Evolutionary conservation across 257 asterid genomes (phyloP).

Genomic region (Jacaranda copaia): DNA sequence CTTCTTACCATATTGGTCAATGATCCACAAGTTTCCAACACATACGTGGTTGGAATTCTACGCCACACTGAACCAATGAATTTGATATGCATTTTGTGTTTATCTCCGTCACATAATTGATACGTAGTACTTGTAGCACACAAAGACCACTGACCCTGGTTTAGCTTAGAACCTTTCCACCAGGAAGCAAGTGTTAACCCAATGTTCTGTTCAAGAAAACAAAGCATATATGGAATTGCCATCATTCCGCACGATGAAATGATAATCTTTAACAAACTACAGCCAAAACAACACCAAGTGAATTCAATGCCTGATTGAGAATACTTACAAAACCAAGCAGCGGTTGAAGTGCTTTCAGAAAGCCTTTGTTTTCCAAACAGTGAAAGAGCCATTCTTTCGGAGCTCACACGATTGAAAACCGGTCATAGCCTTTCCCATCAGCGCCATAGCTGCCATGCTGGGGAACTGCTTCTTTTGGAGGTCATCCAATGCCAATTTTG

Average conservation of each 20-base stretch:
- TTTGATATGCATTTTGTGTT: neutral
- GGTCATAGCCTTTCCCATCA: constrained; percentile 82
- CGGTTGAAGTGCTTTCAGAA: constrained; percentile 32
- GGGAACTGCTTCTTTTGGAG: constrained; percentile 72
- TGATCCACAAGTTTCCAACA: neutral
- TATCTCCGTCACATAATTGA: neutral
- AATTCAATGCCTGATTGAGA: neutral
- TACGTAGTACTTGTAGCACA: neutral
- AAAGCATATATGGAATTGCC: neutral
- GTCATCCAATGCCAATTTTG: constrained; percentile 44
- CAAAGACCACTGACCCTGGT: too few species aligned
- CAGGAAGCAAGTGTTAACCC: neutral
- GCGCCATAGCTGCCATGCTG: constrained; percentile 88
- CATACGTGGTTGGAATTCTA: neutral
- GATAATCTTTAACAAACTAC: neutral
- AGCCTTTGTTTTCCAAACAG: constrained; percentile 69
- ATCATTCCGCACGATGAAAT: neutral
- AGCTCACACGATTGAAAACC: constrained; percentile 63
- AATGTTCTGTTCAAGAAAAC: neutral
- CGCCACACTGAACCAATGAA: neutral
- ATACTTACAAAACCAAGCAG: neutral
- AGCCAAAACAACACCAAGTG: neutral
- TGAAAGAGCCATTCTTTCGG: constrained; percentile 57
- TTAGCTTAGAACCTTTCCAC: neutral
- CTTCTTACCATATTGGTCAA: neutral